These are phyloP conservation scores for Brassica carinata DNA, from an alignment of 345 rosid species.

Conservation along the genomic window DNA sequence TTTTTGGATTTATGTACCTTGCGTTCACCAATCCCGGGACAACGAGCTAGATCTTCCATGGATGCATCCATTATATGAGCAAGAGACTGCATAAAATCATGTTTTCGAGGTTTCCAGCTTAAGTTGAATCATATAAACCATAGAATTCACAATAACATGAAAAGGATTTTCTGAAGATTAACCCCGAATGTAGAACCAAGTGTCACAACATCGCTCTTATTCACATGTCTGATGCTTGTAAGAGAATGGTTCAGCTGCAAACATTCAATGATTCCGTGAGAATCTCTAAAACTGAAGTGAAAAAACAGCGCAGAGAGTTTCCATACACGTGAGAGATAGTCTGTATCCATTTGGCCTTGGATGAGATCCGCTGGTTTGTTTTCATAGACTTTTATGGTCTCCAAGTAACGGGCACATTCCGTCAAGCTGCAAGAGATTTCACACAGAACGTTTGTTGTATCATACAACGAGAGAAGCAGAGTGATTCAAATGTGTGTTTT, in stretches of 20 bases:
- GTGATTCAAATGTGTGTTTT: not conserved
- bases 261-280: not conserved
- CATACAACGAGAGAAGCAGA: slow-evolving; percentile 18
- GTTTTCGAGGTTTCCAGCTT: slow-evolving; percentile 1
- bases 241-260: slow-evolving; percentile 76
- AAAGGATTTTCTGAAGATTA: slow-evolving; percentile 10
- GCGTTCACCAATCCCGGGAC: slow-evolving; percentile 95
- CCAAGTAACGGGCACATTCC: slow-evolving; percentile 96
- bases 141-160: not conserved
- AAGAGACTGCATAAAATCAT: slow-evolving; percentile 59
- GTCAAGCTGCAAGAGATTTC: slow-evolving; percentile 58
- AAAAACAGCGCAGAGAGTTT: not conserved
- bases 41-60: slow-evolving; percentile 90
- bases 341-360: slow-evolving; percentile 92
- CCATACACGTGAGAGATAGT: slow-evolving; percentile 78
- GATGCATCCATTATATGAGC: slow-evolving; percentile 89
- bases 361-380: slow-evolving; percentile 95
- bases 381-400: slow-evolving; percentile 91
- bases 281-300: not conserved
- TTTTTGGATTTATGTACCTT: too few species aligned
- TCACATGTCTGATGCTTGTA: slow-evolving; percentile 76
- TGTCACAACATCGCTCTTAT: slow-evolving; percentile 94
- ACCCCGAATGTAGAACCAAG: slow-evolving; percentile 97
- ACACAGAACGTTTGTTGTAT: not conserved
- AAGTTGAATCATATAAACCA: not conserved